These are phyloP conservation scores for Colletotrichum agaves DNA, from an alignment of 2,329 filamentous ascomycete genomes.

Conservation along the genomic window DNA sequence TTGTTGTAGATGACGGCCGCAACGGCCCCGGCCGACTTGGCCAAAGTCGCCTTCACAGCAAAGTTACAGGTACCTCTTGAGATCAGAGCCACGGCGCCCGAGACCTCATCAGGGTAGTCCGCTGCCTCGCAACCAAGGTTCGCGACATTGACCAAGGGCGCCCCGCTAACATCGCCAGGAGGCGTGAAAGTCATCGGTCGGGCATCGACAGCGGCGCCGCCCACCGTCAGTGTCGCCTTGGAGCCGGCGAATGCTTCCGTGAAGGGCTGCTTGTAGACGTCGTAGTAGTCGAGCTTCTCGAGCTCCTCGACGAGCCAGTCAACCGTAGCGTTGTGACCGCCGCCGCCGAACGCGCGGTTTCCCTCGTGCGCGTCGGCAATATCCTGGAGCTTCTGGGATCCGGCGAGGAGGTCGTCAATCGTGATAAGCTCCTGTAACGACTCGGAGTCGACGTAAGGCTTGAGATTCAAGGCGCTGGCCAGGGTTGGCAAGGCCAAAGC, in stretches of 20 bases:
- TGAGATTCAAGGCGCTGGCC: slow-evolving; percentile 42
- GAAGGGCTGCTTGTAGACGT: slow-evolving; percentile 58
- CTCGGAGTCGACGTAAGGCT: slow-evolving; percentile 50
- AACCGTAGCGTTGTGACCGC: slow-evolving; percentile 58
- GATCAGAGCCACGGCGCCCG: slow-evolving; percentile 69
- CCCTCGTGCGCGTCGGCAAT: slow-evolving; percentile 55
- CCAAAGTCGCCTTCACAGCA: slow-evolving; percentile 65
- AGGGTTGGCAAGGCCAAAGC: slow-evolving; percentile 42
- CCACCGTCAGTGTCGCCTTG: slow-evolving; percentile 44
- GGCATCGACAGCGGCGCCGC: slow-evolving; percentile 43
- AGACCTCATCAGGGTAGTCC: slow-evolving; percentile 64
- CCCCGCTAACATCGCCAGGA: slow-evolving; percentile 51
- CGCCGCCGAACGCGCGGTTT: slow-evolving; percentile 56
- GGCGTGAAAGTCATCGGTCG: slow-evolving; percentile 62
- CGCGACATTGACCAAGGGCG: slow-evolving; percentile 56
- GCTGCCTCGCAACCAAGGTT: slow-evolving; percentile 64
- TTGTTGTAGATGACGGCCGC: slow-evolving; percentile 74
- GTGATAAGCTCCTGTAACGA: slow-evolving; percentile 53
- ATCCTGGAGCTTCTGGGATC: slow-evolving; percentile 56
- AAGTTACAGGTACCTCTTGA: slow-evolving; percentile 70
- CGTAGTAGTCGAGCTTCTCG: slow-evolving; percentile 51
- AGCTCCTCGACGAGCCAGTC: slow-evolving; percentile 57
- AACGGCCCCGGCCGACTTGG: slow-evolving; percentile 65
- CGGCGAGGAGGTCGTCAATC: slow-evolving; percentile 53
- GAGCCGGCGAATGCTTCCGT: slow-evolving; percentile 51